Base-by-base conservation (phyloP, 1,284 basidiomycete genomes). In the Ustilago curta region DNA sequence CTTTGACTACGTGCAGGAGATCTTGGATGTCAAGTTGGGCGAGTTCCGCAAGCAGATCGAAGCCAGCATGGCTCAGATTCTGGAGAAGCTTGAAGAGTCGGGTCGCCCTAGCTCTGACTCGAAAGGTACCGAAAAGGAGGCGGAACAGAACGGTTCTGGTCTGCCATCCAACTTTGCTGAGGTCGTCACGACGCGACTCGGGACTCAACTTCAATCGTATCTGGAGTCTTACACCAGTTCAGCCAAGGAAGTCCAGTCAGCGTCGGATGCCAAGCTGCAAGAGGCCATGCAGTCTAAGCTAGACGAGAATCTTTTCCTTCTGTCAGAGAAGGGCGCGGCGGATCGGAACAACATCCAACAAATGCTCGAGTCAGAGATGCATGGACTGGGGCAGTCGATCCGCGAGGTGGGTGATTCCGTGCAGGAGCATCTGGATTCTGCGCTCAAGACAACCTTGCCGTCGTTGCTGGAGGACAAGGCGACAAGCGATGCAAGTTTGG, bases 1-100 rank as follows among this genome's bases (percentile, higher is more conserved):
- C 68, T 81, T 79, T 50, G 79, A 81, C 70, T 79, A 79, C 43
- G 76, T 81, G 19, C 70, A 72, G 27, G 77, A 79, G 8, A 54
- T 70, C 19, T 59, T 81, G 14, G 79, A 81, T 11, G 39, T 45
- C 31, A 79, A 79, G 70, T 65, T 79, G 7, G 40, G 47, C 29
- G 59, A 61, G 23, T 71, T 79, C 27, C 62, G 73, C 39, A 55
- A 61, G 27, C 61, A 77, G 40, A 62, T 80, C n/a, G 65, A 75
- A 54, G 23, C 47, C 8, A 57, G 61, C 8, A 59, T 80, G 47
- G 53, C 74, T 12, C 49, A 66, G 21, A 54, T 70, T 2, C 23
- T 73, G 4, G 67, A 67, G 29, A 69, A 53, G 53, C 55, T 73
- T 2, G 62, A 70, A 18, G 25, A 49, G 29, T 21, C 57, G 14